Evolutionary conservation across 2,329 filamentous ascomycete species (phyloP), one percentile per base, ranked within the genome.

Genomic region (Apiospora malaysiana): DNA sequence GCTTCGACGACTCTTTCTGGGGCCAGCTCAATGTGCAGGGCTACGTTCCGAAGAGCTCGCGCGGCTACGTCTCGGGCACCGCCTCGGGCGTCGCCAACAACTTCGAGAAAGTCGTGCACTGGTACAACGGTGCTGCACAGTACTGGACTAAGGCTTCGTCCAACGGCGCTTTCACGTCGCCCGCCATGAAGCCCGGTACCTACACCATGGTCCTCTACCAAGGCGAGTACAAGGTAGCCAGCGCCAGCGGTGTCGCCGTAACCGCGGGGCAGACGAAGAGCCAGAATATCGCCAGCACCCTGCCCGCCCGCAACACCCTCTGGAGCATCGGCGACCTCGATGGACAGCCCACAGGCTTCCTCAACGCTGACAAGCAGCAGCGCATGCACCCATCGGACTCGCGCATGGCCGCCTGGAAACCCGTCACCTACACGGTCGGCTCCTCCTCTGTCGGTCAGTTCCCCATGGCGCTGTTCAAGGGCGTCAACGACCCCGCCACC

Each of bases 141-240:
- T 92, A 92, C 83, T 93, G 90, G 90, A 81, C 85, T 7, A 88
- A 88, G 71, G 86, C 88, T 25, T 83, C 83, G 10, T 84, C 84
- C 27, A 82, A 79, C 63, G 89, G 90, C 12, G 82, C 82, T 16
- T 93, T 90, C 79, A 90, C 85, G 2, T 91, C 89, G 0, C 90
- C 90, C 0, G 81, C 85, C 70, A 92, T 92, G 90, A 90, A 90
- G 75, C 88, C 90, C 0, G 90, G 90, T 42, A 90, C 87, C 0
- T 92, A 92, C 80, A 91, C 88, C n/a, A 90, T 91, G 85, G 86
- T 90, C 5, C 84, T 92, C 25, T 91, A 90, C 78, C 87, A 89
- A 72, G 85, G 83, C 43, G 89, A 91, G 73, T 87, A 85, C 78
- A 84, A 85, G 71, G 87, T 90, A 1, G 87, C 86, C 5, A 84